Conservation (phyloP, 2,329 filamentous ascomycete species). For the Neopestalotiopsis rosae region DNA sequence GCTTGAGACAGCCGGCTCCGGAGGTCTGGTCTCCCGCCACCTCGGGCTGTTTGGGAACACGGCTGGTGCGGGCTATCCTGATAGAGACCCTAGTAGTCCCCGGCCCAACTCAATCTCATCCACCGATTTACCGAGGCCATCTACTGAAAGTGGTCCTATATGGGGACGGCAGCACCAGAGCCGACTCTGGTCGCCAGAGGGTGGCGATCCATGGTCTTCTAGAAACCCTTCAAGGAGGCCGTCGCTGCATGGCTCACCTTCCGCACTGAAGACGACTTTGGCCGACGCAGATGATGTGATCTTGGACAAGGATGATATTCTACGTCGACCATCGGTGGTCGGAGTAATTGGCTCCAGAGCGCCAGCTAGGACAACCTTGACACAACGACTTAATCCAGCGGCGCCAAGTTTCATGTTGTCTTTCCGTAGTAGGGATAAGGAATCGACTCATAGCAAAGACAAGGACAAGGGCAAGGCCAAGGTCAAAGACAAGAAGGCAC, state of each 20-base stretch:
- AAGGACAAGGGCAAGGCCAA: conserved; percentile 42
- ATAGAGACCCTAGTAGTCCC: conserved; percentile 63
- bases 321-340: conserved; percentile 61
- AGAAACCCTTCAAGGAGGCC: conserved; percentile 80
- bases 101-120: conserved; percentile 73
- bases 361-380: conserved; percentile 51
- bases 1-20: conserved; percentile 37
- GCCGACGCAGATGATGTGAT: conserved; percentile 70
- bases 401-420: conserved; percentile 73
- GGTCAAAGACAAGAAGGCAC: conserved; percentile 42
- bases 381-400: conserved; percentile 78
- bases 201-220: conserved; percentile 53
- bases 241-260: conserved; percentile 79
- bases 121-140: conserved; percentile 74
- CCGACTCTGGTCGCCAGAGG: conserved; percentile 70
- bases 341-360: conserved; percentile 84
- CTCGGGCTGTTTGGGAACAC: conserved; percentile 41
- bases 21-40: conserved; percentile 33
- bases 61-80: conserved; percentile 55
- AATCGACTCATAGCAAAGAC: conserved; percentile 38
- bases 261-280: conserved; percentile 63
- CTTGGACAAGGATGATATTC: conserved; percentile 60
- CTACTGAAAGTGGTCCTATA: conserved; percentile 78
- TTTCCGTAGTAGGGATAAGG: conserved; percentile 49
- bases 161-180: conserved; percentile 66